Conservation (phyloP, 371 early-diverging fungal genomes). For the Umbelopsis sp. region DNA sequence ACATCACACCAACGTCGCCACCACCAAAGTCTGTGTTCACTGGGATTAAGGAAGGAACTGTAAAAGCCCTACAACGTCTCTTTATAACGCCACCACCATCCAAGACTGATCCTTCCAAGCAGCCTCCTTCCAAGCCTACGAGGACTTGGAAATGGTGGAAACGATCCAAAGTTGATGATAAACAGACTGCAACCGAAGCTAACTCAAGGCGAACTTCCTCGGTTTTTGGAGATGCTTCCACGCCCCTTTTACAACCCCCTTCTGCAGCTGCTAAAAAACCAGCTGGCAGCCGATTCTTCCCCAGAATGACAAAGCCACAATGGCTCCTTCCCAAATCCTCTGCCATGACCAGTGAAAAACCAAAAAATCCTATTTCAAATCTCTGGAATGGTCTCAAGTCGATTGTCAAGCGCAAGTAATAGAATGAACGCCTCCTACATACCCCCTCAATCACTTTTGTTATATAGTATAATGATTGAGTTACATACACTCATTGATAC, state of each 20-base stretch:
- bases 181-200: neutral
- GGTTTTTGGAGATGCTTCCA: neutral
- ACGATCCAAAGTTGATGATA: neutral
- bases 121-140: neutral
- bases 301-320: slow-evolving; percentile 1
- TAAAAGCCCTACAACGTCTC: neutral
- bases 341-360: neutral
- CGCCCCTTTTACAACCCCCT: neutral
- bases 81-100: neutral
- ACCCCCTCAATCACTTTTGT: neutral
- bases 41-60: slow-evolving; percentile 7
- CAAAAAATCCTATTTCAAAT: neutral
- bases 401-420: neutral
- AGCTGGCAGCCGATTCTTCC: neutral
- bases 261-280: neutral
- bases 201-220: neutral
- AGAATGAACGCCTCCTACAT: neutral
- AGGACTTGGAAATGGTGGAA: slow-evolving; percentile 12
- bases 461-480: neutral
- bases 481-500: slow-evolving; percentile 6
- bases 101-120: neutral
- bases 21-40: neutral
- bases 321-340: neutral
- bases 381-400: slow-evolving; percentile 3
- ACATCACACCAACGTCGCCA: neutral